These are phyloP conservation scores for Beauveria brongniartii DNA, from an alignment of 2,329 filamentous ascomycete genomes.

Conservation along the genomic window DNA sequence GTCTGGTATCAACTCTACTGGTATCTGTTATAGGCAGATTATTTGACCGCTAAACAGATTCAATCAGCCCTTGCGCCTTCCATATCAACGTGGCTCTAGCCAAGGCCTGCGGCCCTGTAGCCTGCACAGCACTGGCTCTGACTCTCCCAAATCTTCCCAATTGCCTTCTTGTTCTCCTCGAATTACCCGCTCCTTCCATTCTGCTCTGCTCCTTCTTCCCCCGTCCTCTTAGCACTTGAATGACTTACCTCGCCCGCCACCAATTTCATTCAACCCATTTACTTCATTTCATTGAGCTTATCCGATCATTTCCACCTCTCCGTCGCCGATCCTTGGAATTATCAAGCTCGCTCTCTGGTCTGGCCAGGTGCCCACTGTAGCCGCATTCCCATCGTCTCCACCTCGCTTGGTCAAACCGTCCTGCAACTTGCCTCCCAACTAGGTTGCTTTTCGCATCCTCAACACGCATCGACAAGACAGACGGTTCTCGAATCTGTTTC, in stretches of 20 bases:
- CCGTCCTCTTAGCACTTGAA: background rate
- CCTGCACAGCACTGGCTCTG: background rate
- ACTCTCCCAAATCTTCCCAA: background rate
- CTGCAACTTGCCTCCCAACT: background rate
- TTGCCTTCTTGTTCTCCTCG: background rate
- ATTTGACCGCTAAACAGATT: too few species aligned
- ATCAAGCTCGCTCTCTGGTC: background rate
- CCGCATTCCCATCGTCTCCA: conserved; percentile 7
- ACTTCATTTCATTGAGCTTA: background rate
- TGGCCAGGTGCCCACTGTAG: background rate
- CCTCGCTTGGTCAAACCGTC: conserved; percentile 8
- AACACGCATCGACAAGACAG: background rate
- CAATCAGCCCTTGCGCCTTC: too few species aligned
- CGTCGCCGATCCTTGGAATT: background rate
- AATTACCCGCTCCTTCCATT: too few species aligned
- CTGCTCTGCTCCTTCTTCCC: background rate
- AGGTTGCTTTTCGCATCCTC: background rate
- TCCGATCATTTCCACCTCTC: background rate
- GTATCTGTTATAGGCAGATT: too few species aligned
- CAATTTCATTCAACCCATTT: background rate
- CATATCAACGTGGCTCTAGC: background rate
- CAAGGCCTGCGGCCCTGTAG: background rate
- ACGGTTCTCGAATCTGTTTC: background rate
- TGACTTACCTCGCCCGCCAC: background rate
- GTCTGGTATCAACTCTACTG: background rate